Conservation (phyloP, 208 protist species). For the Crithidia expoeki region DNA sequence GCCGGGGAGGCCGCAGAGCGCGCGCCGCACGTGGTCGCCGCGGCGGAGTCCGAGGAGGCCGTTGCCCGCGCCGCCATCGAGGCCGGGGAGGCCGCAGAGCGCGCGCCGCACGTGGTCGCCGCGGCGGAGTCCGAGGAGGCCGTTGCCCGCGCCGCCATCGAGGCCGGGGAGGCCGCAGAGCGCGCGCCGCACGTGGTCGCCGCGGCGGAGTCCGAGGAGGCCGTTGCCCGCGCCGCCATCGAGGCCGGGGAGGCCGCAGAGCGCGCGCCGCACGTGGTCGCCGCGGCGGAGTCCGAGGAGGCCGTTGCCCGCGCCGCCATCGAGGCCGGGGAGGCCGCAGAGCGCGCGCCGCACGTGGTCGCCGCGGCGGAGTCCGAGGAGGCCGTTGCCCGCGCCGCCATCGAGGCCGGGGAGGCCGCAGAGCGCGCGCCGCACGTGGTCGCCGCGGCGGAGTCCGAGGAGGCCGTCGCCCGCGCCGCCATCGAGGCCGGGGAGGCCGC, state of each 20-base stretch:
- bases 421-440: slow-evolving; percentile 21
- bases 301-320: slow-evolving; percentile 13
- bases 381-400: slow-evolving; percentile 1
- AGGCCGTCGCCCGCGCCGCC: slow-evolving; percentile 8
- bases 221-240: slow-evolving; percentile 10
- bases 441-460: slow-evolving; percentile 27
- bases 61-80: slow-evolving; percentile 22
- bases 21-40: slow-evolving; percentile 13
- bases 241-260: slow-evolving; percentile 38
- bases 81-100: slow-evolving; percentile 36
- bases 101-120: slow-evolving; percentile 16
- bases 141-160: slow-evolving; percentile 18
- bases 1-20: slow-evolving; percentile 36
- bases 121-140: slow-evolving; percentile 29
- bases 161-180: slow-evolving; percentile 34
- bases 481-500: slow-evolving; percentile 41
- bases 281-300: slow-evolving; percentile 28
- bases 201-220: slow-evolving; percentile 28
- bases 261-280: slow-evolving; percentile 21
- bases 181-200: slow-evolving; percentile 22
- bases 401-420: slow-evolving; percentile 39
- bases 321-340: slow-evolving; percentile 36
- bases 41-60: slow-evolving; percentile 27
- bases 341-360: slow-evolving; percentile 17
- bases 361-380: slow-evolving; percentile 31